phyloP scores from a whole-genome alignment of 2,329 filamentous ascomycete genomes.

The Pseudocercospora pini-densiflorae region DNA sequence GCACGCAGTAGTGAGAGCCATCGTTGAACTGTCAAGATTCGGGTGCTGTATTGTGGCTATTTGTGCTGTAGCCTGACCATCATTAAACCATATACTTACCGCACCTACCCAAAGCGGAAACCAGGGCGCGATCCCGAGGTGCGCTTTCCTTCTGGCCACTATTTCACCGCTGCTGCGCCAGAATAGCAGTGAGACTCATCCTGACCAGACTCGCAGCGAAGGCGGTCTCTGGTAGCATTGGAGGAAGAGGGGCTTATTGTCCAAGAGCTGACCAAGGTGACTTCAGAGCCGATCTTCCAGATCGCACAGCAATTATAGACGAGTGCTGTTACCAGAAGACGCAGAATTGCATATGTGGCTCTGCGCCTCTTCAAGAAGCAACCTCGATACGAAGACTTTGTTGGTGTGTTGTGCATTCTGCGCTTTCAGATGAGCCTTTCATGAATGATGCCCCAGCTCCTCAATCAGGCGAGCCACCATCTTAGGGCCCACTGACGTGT shows the following conservation, averaged over 20 bases:
- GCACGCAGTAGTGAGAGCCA: background rate
- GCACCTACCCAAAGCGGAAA: slow-evolving; percentile 9
- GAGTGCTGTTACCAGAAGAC: background rate
- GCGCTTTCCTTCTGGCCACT: background rate
- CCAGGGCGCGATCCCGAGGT: slow-evolving; percentile 8
- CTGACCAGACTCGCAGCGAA: background rate
- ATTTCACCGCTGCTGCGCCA: too few species aligned
- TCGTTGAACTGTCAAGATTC: background rate
- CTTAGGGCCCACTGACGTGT: background rate
- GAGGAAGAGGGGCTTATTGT: background rate
- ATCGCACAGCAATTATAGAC: background rate
- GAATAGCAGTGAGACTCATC: background rate
- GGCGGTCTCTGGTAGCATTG: background rate
- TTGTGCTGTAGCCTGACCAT: background rate
- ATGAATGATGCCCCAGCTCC: too few species aligned
- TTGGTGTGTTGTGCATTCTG: background rate
- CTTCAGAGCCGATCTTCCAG: background rate
- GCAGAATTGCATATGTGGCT: background rate
- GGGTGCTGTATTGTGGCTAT: background rate
- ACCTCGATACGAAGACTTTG: background rate
- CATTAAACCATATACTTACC: background rate
- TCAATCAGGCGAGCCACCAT: background rate
- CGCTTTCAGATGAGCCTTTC: too few species aligned
- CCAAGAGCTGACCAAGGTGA: background rate
- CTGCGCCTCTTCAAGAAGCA: background rate